phyloP scores from a whole-genome alignment of 1,284 basidiomycete species.

The Pseudozyma pruni region DNA sequence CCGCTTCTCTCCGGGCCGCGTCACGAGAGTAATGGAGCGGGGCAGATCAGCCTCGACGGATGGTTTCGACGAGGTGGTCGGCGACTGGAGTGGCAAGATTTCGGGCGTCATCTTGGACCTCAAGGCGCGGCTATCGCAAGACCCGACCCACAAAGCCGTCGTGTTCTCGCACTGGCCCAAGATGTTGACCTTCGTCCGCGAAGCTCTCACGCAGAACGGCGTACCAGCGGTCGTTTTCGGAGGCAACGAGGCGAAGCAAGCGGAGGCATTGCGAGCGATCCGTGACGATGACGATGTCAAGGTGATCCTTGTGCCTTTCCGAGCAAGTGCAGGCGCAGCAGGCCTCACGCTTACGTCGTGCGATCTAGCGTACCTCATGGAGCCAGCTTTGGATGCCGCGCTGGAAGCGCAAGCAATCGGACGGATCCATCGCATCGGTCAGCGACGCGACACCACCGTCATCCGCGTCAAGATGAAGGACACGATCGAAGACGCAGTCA shows the following conservation, averaged over 20 bases:
- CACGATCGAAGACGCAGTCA: slow-evolving; percentile 52
- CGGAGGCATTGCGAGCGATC: slow-evolving; percentile 46
- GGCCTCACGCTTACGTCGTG: slow-evolving; percentile 53
- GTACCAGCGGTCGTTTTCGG: slow-evolving; percentile 39
- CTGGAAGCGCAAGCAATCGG: slow-evolving; percentile 52
- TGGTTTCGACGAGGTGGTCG: slow-evolving; percentile 11
- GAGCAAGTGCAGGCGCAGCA: slow-evolving; percentile 52
- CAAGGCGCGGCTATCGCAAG: slow-evolving; percentile 18
- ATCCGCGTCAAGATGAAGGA: slow-evolving; percentile 52
- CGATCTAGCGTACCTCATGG: slow-evolving; percentile 50
- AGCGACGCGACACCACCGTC: slow-evolving; percentile 40
- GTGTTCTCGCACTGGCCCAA: slow-evolving; percentile 54
- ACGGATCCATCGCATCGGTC: slow-evolving; percentile 52
- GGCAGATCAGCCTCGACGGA: slow-evolving; percentile 21
- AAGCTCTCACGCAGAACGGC: slow-evolving; percentile 40
- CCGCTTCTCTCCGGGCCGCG: slow-evolving; percentile 18
- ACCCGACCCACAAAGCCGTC: slow-evolving; percentile 48
- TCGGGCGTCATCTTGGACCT: slow-evolving; percentile 47
- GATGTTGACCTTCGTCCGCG: slow-evolving; percentile 44
- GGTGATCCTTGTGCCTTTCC: slow-evolving; percentile 49
- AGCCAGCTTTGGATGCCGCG: slow-evolving; percentile 47
- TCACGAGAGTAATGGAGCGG: slow-evolving; percentile 44
- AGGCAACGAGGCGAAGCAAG: slow-evolving; percentile 29
- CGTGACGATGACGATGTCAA: slow-evolving; percentile 40
- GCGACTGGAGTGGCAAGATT: slow-evolving; percentile 56